Evolutionary conservation across 176 grass and related monocot genomes (phyloP).

Genomic region (Areca catechu): DNA sequence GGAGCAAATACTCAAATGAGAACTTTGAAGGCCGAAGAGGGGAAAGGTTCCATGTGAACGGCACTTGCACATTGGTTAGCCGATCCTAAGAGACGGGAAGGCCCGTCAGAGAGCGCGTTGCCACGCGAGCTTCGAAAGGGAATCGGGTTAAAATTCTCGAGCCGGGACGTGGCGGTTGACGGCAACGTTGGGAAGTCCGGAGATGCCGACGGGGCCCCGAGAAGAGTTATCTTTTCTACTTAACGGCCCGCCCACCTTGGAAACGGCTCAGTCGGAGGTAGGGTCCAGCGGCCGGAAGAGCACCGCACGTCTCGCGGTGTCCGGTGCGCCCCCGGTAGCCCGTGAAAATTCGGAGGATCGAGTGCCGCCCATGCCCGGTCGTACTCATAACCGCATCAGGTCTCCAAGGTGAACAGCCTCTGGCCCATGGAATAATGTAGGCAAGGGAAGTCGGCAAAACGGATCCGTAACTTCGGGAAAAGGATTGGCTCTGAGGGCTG

Average conservation of each 20-base stretch:
- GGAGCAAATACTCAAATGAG: constrained; percentile 52
- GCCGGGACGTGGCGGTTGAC: no score
- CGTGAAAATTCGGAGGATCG: constrained; percentile 50
- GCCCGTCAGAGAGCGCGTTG: no score
- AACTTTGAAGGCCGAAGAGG: constrained; percentile 54
- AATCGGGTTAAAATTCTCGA: no score
- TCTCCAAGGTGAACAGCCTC: constrained; percentile 44
- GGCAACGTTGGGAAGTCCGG: no score
- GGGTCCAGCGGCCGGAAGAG: constrained; percentile 48
- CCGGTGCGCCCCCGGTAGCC: constrained; percentile 52
- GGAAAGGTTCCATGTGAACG: constrained; percentile 50
- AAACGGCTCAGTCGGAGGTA: constrained; percentile 38
- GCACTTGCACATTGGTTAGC: constrained; percentile 50
- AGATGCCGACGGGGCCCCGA: constrained; percentile 7
- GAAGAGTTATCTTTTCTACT: constrained; percentile 21
- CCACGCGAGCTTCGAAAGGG: no score
- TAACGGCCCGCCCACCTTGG: constrained; percentile 9
- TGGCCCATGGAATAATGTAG: constrained; percentile 43
- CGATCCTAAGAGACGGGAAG: constrained; percentile 21
- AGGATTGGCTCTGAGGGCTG: constrained; percentile 25
- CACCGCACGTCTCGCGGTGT: constrained; percentile 51
- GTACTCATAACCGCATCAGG: constrained; percentile 44
- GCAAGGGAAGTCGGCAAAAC: constrained; percentile 29
- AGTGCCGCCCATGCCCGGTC: constrained; percentile 31
- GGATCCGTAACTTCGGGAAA: constrained; percentile 20